Evolutionary conservation across 257 asterid species (phyloP).

Genomic region (Solanum pimpinellifolium): DNA sequence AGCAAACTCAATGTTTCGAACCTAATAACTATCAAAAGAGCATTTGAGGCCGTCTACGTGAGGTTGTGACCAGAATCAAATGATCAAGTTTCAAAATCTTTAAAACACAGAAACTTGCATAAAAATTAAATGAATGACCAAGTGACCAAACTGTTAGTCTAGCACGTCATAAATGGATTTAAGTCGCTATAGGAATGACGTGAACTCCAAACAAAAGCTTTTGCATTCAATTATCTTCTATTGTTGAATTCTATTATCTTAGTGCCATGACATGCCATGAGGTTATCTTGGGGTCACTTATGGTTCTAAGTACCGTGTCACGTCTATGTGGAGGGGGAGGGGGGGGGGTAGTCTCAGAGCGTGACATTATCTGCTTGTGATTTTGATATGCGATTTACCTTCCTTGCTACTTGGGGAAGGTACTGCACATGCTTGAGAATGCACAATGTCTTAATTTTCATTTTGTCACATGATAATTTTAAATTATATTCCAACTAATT

Average conservation of each 20-base stretch:
- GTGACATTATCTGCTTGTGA: background rate
- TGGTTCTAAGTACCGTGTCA: background rate
- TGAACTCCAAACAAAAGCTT: background rate
- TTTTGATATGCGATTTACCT: background rate
- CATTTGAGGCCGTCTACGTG: background rate
- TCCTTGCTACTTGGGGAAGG: background rate
- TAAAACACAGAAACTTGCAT: background rate
- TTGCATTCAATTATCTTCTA: too few species aligned
- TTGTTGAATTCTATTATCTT: background rate
- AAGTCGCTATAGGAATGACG: background rate
- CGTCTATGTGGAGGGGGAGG: too few species aligned
- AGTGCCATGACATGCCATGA: background rate
- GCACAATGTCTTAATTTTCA: background rate
- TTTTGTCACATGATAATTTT: background rate
- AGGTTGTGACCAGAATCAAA: too few species aligned
- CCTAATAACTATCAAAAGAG: background rate
- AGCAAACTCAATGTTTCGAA: background rate
- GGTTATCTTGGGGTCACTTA: background rate
- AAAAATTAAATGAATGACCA: background rate
- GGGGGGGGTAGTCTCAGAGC: background rate
- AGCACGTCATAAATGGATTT: background rate
- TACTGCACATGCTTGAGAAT: background rate
- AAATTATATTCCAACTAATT: background rate
- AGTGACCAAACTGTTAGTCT: background rate
- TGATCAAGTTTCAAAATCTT: too few species aligned